Conservation (phyloP, 352 stramenopile genomes). For the Globisporangium perplexum region DNA sequence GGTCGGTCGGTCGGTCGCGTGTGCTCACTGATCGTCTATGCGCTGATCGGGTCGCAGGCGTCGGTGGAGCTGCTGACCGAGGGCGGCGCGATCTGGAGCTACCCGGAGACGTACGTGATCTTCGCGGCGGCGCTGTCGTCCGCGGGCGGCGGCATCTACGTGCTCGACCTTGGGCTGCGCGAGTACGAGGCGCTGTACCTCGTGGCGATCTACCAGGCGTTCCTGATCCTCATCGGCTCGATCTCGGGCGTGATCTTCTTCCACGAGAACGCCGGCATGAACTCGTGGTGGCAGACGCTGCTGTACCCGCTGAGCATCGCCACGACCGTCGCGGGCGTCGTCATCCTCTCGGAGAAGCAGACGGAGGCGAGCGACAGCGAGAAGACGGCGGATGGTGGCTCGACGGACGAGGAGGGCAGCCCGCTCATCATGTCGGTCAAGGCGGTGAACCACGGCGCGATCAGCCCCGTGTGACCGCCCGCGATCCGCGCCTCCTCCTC, state of each 20-base stretch:
- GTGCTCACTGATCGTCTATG: too few species aligned
- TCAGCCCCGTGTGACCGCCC: conserved; percentile 14
- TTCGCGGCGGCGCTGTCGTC: conserved; percentile 52
- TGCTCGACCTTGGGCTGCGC: conserved; percentile 64
- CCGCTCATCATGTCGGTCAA: conserved; percentile 39
- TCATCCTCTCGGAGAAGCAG: conserved; percentile 81
- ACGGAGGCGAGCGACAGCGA: conserved; percentile 44
- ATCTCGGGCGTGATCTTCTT: conserved; percentile 87
- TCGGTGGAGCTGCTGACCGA: conserved; percentile 78
- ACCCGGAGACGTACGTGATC: conserved; percentile 73
- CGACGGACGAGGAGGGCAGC: conserved; percentile 34
- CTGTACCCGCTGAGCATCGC: conserved; percentile 76
- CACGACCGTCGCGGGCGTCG: conserved; percentile 72
- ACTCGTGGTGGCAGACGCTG: conserved; percentile 71
- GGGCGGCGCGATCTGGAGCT: conserved; percentile 59
- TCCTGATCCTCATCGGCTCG: conserved; percentile 81
- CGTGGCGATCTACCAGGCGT: conserved; percentile 81
- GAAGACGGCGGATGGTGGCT: conserved; percentile 24
- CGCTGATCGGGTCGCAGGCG: conserved; percentile 30
- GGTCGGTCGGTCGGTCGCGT: neutral
- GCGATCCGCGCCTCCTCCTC: too few species aligned
- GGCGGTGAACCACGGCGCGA: conserved; percentile 29
- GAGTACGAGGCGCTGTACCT: conserved; percentile 87
- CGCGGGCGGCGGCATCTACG: conserved; percentile 73
- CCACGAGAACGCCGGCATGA: conserved; percentile 80